phyloP scores from a whole-genome alignment of 2,329 filamentous ascomycete genomes.

The Dactylellina leptospora region DNA sequence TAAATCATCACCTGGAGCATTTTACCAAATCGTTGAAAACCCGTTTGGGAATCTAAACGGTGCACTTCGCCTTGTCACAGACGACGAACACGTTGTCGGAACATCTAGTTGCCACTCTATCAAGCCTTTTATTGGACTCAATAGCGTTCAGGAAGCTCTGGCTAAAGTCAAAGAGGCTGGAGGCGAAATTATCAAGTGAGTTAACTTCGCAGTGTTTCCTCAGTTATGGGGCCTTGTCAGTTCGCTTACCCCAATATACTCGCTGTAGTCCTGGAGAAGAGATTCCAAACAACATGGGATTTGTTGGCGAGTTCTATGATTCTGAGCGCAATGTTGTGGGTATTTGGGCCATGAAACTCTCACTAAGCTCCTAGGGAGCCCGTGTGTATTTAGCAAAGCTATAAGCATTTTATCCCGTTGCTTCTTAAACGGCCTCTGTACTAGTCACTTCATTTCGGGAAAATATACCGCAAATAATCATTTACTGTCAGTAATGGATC shows the following conservation, averaged over 20 bases:
- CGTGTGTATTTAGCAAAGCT: too few relatives aligned
- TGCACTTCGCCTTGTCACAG: constrained; percentile 12
- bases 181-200: constrained; percentile 40
- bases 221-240: neutral
- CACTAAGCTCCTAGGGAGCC: neutral
- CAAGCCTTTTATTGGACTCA: constrained; percentile 34
- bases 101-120: constrained; percentile 18
- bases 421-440: too few relatives aligned
- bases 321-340: constrained; percentile 47
- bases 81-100: constrained; percentile 29
- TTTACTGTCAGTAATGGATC: too few relatives aligned
- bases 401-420: too few relatives aligned
- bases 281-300: constrained; percentile 42
- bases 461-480: too few relatives aligned
- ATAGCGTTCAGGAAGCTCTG: constrained; percentile 31
- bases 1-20: neutral
- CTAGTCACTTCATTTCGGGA: too few relatives aligned
- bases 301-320: constrained; percentile 32
- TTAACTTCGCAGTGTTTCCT: neutral
- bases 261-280: constrained; percentile 21
- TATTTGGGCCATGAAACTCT: constrained; percentile 33
- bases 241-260: neutral
- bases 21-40: constrained; percentile 33
- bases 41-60: constrained; percentile 37
- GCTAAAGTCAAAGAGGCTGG: constrained; percentile 39